Evolutionary conservation across 371 early-diverging fungal species (phyloP).

Genomic region (Mortierella sp.): DNA sequence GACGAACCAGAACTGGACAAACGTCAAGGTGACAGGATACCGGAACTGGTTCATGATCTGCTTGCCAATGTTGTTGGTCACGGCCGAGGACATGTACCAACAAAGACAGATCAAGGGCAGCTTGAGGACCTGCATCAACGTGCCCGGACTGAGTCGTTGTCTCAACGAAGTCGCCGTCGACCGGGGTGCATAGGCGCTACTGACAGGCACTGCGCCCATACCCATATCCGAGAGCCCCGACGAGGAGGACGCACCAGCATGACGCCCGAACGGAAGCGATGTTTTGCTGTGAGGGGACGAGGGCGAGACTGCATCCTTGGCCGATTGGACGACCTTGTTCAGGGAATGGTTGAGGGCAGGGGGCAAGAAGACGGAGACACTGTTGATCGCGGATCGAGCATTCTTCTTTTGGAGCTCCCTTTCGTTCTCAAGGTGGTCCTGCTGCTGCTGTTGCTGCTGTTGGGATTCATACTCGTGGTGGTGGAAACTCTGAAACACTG

Average conservation of each 20-base stretch:
- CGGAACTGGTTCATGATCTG: slow-evolving; percentile 77
- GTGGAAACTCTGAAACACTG: slow-evolving; percentile 23
- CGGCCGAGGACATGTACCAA: slow-evolving; percentile 86
- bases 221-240: slow-evolving; percentile 4
- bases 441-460: slow-evolving; percentile 28
- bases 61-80: slow-evolving; percentile 89
- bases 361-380: slow-evolving; percentile 33
- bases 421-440: slow-evolving; percentile 26
- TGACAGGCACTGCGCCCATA: background rate
- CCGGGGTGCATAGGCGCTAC: slow-evolving; percentile 41
- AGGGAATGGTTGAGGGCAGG: slow-evolving; percentile 38
- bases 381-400: slow-evolving; percentile 34
- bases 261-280: slow-evolving; percentile 14
- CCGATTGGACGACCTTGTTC: slow-evolving; percentile 48
- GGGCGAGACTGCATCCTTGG: slow-evolving; percentile 35
- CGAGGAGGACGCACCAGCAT: background rate
- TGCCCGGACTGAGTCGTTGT: slow-evolving; percentile 1
- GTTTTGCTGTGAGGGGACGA: slow-evolving; percentile 28
- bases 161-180: slow-evolving; percentile 11
- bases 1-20: slow-evolving; percentile 83
- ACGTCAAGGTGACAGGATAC: slow-evolving; percentile 86
- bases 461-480: slow-evolving; percentile 19
- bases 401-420: slow-evolving; percentile 48
- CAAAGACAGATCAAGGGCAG: slow-evolving; percentile 70
- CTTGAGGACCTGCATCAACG: slow-evolving; percentile 31